Conservation (phyloP, 306 rosid species). For the Crotalaria pallida region DNA sequence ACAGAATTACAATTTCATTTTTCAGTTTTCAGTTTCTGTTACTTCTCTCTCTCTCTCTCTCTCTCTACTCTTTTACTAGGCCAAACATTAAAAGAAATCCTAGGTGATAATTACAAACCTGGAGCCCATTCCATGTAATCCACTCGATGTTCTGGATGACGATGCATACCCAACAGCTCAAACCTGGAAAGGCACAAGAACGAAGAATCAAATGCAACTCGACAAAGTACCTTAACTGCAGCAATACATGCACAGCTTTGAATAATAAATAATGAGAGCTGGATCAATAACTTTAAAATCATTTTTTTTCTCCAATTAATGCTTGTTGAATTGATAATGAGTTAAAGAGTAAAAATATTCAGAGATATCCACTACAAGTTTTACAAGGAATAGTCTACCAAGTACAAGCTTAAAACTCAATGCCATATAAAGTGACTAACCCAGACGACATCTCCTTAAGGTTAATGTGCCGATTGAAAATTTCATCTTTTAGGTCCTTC, state of each 20-base stretch:
- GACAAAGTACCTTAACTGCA: conserved; percentile 1
- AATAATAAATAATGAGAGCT: not conserved
- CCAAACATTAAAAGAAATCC: conserved; percentile 15
- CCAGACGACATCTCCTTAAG: conserved; percentile 80
- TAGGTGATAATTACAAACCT: conserved; percentile 49
- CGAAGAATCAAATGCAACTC: conserved; percentile 17
- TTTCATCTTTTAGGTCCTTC: conserved; percentile 81
- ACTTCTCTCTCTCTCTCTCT: too few species aligned
- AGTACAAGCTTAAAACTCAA: not conserved
- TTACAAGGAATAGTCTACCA: not conserved
- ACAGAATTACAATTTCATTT: too few species aligned
- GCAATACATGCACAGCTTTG: conserved; percentile 1
- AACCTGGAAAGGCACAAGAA: conserved; percentile 46
- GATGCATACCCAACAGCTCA: conserved; percentile 90
- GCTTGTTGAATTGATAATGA: not conserved
- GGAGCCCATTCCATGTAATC: conserved; percentile 99
- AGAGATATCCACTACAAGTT: not conserved
- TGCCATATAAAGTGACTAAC: conserved; percentile 46
- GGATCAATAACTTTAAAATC: not conserved
- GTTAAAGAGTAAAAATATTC: conserved; percentile 1
- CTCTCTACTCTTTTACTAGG: too few species aligned
- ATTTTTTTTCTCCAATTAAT: not conserved
- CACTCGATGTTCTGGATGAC: conserved; percentile 88
- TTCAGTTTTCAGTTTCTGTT: too few species aligned
- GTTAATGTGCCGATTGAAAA: conserved; percentile 60